Base-by-base conservation (phyloP, 805 yeast species). In the Ascoidea tarda region DNA sequence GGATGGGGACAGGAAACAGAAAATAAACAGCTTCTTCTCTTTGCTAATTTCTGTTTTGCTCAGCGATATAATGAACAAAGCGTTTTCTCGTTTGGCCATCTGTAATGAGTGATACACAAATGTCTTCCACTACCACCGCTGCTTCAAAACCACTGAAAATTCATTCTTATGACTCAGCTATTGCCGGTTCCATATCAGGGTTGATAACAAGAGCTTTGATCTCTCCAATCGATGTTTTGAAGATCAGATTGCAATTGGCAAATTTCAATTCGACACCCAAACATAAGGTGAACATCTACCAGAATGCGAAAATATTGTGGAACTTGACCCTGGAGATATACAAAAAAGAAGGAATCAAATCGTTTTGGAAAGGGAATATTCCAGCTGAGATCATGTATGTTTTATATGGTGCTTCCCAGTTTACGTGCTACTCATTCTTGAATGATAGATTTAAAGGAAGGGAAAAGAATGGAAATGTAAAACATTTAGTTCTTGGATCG, bases 301-400 rank as follows among this genome's bases (percentile, higher is more conserved):
- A 32, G 16, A 48, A 45, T 16, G 14, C 48, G 6, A 45, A 44
- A 5, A 32, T 54, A 10, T 45, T 71, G 2, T 38, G 59, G 3
- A 53, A 63, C 16, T 70, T 82, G 0, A 63, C 78, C 49, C 56
- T 55, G 12, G 64, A 69, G 1, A 74, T 88, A 1, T 56, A 75
- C 1, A 62, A 64, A 16, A 72, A 78, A 42, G 98, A 91, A 65
- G 95, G 96, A 1, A 47, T 82, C 0, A 55, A 65, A 4, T 91
- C 88, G 0, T 71, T 91, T n/a, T 93, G 98, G 98, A 90, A 89
- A 64, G 99, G 99, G 0, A 93, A 93, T 63, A 74, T 87, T 0
- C 96, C 99, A 0, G 99, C 98, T 0, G 88, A 88, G 57, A 65
- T 81, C 46, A 77, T 93, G 80, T 93, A 93, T 61, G 69, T 91